These are phyloP conservation scores for Erodium maritimum DNA, from an alignment of 345 rosid species.

Conservation along the genomic window DNA sequence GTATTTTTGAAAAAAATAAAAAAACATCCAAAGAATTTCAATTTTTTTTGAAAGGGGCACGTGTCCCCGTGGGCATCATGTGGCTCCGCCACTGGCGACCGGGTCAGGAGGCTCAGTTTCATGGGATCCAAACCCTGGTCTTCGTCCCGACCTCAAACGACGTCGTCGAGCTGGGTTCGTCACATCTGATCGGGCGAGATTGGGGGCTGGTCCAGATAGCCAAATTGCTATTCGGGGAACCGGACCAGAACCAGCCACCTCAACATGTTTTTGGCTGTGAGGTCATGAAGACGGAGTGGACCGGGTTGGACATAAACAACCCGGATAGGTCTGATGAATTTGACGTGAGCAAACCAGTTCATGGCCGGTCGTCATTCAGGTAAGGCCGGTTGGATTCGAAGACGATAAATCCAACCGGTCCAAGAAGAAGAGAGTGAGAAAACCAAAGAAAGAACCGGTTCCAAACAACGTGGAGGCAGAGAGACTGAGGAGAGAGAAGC, in stretches of 20 bases:
- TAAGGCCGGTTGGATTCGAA: not conserved
- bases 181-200: slow-evolving; percentile 22
- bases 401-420: not conserved
- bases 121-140: slow-evolving; percentile 35
- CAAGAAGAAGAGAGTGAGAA: slow-evolving; percentile 12
- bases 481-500: slow-evolving; percentile 70
- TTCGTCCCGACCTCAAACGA: slow-evolving; percentile 33
- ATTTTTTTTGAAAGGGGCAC: too few species aligned
- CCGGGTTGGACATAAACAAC: too few species aligned
- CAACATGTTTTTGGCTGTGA: too few species aligned
- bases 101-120: slow-evolving; percentile 35
- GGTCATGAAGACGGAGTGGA: too few species aligned
- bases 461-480: slow-evolving; percentile 70
- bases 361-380: not conserved
- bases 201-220: slow-evolving; percentile 24
- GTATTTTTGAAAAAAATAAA: too few species aligned
- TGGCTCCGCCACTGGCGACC: slow-evolving; percentile 37
- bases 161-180: slow-evolving; percentile 50
- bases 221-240: slow-evolving; percentile 24
- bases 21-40: too few species aligned
- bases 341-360: not conserved
- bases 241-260: not conserved
- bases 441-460: slow-evolving; percentile 27
- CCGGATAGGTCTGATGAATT: too few species aligned
- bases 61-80: too few species aligned